Base-by-base conservation (phyloP, 352 stramenopile genomes). In the Phytophthora sansomeana region DNA sequence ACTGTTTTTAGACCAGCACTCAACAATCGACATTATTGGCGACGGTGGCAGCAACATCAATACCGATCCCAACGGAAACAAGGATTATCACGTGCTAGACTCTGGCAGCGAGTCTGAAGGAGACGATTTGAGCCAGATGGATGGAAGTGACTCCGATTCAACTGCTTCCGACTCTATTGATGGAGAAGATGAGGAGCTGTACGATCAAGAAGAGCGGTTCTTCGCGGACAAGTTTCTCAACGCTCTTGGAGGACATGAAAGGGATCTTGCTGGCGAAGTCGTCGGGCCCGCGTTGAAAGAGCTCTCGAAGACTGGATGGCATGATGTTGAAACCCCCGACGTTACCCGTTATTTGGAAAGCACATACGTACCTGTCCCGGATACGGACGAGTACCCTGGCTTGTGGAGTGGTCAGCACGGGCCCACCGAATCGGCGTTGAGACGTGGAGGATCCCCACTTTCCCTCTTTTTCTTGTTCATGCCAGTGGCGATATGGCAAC, bases 401-500 rank as follows among this genome's bases (percentile, higher is more conserved):
- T 24, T 47, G 5, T 30, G 19, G 8, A 19, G 54, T 48, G 32
- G 14, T 7, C 19, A n/a, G 4, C 24, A 54, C 30, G 21, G 30
- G 16, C 30, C 42, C 10, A 52, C 17, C 5, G 14, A 36, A 30
- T 42, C n/a, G 4, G 41, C 43, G 8, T n/a, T 48, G 24, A 39
- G 54, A 5, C 24, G 55, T 16, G 55, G 42, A n/a, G 16, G 11
- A 2, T 63, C 32, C 26, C 35, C 36, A 0, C 46, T 65, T 17
- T 19, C 44, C 4, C 44, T 65, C 2, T 52, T 58, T 13, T 58
- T 58, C 14, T 14, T 58, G 4, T 65, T 65, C 28, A 65, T 65
- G 47, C 36, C 47, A 2, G 47, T 65, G 28, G 58, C 8, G 19
- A 47, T 65, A 16, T 58, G 58, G 58, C 47, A 65, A 30, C 47